Conservation (phyloP, 805 yeast species). For the Ogataea parapolymorpha region DNA sequence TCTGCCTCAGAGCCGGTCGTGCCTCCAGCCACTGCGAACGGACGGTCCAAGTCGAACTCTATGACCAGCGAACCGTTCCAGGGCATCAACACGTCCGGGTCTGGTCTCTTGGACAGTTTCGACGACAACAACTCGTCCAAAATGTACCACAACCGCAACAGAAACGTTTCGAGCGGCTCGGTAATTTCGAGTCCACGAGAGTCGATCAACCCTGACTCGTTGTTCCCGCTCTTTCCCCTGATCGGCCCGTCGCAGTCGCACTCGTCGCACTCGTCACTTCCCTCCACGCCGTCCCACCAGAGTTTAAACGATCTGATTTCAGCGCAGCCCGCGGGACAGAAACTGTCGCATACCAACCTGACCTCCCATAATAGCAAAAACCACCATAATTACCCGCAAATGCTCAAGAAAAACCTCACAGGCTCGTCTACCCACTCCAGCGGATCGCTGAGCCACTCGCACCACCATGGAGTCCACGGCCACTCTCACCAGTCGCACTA, state of each 20-base stretch:
- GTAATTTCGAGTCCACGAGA: constrained; percentile 20
- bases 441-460: constrained; percentile 18
- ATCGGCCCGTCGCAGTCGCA: constrained; percentile 30
- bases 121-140: constrained; percentile 17
- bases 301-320: constrained; percentile 14
- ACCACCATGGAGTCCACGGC: constrained; percentile 22
- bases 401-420: constrained; percentile 23
- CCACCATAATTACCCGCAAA: constrained; percentile 11
- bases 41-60: neutral
- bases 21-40: neutral
- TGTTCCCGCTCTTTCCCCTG: constrained; percentile 33
- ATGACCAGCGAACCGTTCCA: constrained; percentile 15
- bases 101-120: constrained; percentile 32
- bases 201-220: constrained; percentile 27
- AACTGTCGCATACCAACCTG: constrained; percentile 23
- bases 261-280: constrained; percentile 18
- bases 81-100: constrained; percentile 25
- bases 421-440: constrained; percentile 30
- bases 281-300: constrained; percentile 16
- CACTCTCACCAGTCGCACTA: constrained; percentile 25
- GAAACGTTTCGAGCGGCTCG: constrained; percentile 16
- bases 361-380: constrained; percentile 18
- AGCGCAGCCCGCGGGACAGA: constrained; percentile 11
- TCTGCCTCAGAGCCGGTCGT: constrained; percentile 13
- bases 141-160: constrained; percentile 9